phyloP scores from a whole-genome alignment of 2,329 filamentous ascomycete species.

The Fusarium aywerte region DNA sequence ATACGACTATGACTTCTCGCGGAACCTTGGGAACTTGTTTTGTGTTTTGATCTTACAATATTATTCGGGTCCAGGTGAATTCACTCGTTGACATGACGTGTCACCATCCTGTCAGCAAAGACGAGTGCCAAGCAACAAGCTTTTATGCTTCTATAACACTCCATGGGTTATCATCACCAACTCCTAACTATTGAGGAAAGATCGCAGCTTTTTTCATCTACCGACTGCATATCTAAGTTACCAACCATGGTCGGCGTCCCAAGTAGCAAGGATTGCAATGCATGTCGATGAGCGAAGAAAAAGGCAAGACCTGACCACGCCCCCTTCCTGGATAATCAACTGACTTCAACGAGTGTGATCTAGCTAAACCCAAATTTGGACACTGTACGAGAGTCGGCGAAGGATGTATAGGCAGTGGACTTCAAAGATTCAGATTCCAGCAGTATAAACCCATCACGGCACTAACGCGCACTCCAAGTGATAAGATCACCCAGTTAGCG shows the following conservation, averaged over 20 bases:
- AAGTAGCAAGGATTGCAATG: conserved; percentile 13
- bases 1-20: too few relatives aligned
- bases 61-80: background rate
- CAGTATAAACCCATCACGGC: background rate
- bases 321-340: rapidly evolving
- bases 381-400: conserved; percentile 1
- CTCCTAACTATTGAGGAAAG: background rate
- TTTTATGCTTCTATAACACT: background rate
- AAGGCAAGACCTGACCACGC: background rate
- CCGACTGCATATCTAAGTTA: background rate
- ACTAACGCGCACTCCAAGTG: background rate
- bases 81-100: background rate
- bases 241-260: conserved; percentile 23
- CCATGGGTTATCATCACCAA: background rate
- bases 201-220: background rate
- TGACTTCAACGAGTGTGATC: conserved; percentile 11
- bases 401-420: background rate
- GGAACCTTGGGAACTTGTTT: too few relatives aligned
- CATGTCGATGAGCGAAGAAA: conserved; percentile 27
- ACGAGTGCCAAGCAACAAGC: background rate
- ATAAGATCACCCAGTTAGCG: background rate
- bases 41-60: too few relatives aligned
- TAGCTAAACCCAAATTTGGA: conserved; percentile 18
- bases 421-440: conserved; percentile 20
- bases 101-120: background rate